These are phyloP conservation scores for Starmerella asiatica DNA, from an alignment of 805 yeast species.

Conservation along the genomic window DNA sequence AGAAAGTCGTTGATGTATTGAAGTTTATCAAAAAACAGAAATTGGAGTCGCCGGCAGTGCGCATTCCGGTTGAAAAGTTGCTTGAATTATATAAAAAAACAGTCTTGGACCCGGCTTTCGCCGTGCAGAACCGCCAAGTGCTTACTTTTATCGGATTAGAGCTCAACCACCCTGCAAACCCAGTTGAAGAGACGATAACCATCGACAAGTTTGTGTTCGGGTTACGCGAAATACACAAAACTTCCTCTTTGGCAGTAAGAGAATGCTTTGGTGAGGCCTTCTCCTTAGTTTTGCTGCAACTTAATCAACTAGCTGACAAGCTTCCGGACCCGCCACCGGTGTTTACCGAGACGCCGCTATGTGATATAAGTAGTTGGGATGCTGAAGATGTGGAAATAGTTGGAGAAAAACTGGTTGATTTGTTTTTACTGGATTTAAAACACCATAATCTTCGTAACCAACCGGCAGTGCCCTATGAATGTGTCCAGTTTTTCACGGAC, in stretches of 20 bases:
- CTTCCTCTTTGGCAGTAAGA: neutral
- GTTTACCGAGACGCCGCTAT: neutral
- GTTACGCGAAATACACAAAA: neutral
- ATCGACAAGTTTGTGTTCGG: conserved; percentile 4
- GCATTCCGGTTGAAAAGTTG: conserved; percentile 49
- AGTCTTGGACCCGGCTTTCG: neutral
- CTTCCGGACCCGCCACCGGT: neutral
- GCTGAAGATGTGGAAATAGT: conserved; percentile 27
- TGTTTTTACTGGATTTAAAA: conserved; percentile 43
- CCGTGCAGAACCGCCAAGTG: conserved; percentile 9
- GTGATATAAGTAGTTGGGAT: conserved; percentile 2
- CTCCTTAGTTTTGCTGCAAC: conserved; percentile 8
- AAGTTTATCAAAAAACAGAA: conserved; percentile 41
- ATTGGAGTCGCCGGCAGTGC: conserved; percentile 4
- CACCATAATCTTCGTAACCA: conserved; percentile 23
- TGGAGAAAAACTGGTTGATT: conserved; percentile 36
- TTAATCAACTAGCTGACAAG: neutral
- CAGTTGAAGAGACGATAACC: neutral
- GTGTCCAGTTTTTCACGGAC: conserved; percentile 50
- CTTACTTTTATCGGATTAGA: conserved; percentile 9
- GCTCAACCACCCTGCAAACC: neutral
- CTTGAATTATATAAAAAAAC: conserved; percentile 24
- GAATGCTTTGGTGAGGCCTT: conserved; percentile 12
- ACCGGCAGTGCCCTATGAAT: conserved; percentile 52
- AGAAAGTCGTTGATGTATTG: conserved; percentile 51